Conservation (phyloP, 345 rosid species). For the Ceriops tagal region DNA sequence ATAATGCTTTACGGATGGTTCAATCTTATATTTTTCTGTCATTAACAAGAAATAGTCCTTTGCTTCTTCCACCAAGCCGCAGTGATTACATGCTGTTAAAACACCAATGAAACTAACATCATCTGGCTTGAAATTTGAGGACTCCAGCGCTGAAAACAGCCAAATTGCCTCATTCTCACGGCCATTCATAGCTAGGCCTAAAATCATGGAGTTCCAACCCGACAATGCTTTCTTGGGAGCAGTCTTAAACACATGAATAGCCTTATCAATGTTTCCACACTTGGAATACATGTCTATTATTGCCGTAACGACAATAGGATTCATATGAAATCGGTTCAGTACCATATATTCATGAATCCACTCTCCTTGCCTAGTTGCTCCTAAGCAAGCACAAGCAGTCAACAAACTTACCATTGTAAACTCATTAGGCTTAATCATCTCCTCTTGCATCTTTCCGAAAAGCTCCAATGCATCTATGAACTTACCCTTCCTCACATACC, state of each 20-base stretch:
- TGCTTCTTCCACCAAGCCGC: conserved; percentile 51
- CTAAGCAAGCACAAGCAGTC: conserved; percentile 60
- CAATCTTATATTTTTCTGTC: conserved; percentile 47
- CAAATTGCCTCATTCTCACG: conserved; percentile 45
- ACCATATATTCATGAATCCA: conserved; percentile 63
- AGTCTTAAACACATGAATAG: conserved; percentile 40
- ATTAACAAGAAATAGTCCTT: conserved; percentile 45
- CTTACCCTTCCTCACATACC: not conserved
- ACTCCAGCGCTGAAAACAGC: conserved; percentile 50
- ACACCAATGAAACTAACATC: conserved; percentile 58
- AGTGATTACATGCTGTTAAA: conserved; percentile 69
- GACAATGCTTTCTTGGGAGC: conserved; percentile 43
- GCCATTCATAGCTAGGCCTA: conserved; percentile 69
- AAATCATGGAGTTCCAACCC: conserved; percentile 81
- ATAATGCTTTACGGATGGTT: conserved; percentile 67
- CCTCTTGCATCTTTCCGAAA: not conserved
- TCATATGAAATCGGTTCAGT: conserved; percentile 42
- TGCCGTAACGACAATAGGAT: conserved; percentile 56
- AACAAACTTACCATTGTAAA: conserved; percentile 77
- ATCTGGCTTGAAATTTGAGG: conserved; percentile 46
- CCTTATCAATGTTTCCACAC: conserved; percentile 51
- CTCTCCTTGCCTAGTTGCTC: conserved; percentile 65
- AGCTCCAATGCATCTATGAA: conserved; percentile 3
- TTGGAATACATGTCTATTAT: conserved; percentile 74
- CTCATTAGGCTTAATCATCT: conserved; percentile 43